phyloP scores from a whole-genome alignment of 148 eudicot species.

The Agrostemma githago region DNA sequence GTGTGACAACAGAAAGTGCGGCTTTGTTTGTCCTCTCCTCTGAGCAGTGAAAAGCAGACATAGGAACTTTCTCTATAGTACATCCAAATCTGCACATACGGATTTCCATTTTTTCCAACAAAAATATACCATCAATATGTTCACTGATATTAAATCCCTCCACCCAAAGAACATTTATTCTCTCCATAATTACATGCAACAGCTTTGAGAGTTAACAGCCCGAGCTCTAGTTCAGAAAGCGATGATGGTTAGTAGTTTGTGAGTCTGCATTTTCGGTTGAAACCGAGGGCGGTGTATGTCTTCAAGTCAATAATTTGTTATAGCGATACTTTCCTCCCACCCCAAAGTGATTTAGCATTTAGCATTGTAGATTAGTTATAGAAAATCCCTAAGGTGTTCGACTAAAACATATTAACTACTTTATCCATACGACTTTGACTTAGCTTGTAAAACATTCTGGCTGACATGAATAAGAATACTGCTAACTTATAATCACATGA shows the following conservation, averaged over 20 bases:
- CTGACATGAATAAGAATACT: not conserved
- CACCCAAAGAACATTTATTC: not conserved
- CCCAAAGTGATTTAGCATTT: too few relatives aligned
- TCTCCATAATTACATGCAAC: not conserved
- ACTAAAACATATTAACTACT: too few relatives aligned
- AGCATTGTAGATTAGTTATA: too few relatives aligned
- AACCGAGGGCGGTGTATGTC: not conserved
- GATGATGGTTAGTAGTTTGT: not conserved
- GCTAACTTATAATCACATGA: not conserved
- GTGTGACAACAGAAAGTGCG: constrained; percentile 48
- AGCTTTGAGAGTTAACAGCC: not conserved
- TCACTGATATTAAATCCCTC: not conserved
- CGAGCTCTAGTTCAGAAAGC: not conserved
- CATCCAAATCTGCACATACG: constrained; percentile 63
- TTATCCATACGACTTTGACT: not conserved
- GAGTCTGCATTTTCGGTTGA: not conserved
- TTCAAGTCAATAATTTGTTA: too few relatives aligned
- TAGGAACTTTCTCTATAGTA: constrained; percentile 63
- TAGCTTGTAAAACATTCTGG: not conserved
- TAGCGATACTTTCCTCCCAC: too few relatives aligned
- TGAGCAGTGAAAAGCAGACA: constrained; percentile 59
- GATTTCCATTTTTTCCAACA: not conserved
- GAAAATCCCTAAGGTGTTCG: too few relatives aligned
- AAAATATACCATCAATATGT: not conserved
- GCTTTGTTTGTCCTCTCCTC: constrained; percentile 56